Evolutionary conservation across 192 early-diverging fungal genomes (phyloP).

Genomic region (Martensiomyces pterosporus): DNA sequence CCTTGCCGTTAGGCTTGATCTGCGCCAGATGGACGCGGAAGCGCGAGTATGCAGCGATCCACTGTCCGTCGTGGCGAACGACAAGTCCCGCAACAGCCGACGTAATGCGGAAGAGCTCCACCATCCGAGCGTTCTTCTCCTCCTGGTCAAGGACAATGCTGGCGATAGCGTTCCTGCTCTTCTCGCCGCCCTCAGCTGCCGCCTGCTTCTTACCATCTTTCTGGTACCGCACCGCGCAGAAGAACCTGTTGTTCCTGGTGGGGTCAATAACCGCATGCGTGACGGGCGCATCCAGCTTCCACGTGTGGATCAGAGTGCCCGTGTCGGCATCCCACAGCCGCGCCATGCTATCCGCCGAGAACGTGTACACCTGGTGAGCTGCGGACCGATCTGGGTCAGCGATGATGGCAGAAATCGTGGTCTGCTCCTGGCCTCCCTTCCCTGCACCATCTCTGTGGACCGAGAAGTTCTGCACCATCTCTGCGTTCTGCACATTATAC

Average conservation of each 20-base stretch:
- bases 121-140: background rate
- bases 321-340: slow-evolving; percentile 38
- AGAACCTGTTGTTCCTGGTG: slow-evolving; percentile 13
- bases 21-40: slow-evolving; percentile 30
- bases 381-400: slow-evolving; percentile 6
- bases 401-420: slow-evolving; percentile 28
- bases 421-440: slow-evolving; percentile 5
- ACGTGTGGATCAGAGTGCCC: slow-evolving; percentile 17
- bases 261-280: slow-evolving; percentile 26
- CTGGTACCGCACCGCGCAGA: slow-evolving; percentile 17
- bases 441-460: slow-evolving; percentile 2
- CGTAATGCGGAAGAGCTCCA: slow-evolving; percentile 14
- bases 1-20: slow-evolving; percentile 6
- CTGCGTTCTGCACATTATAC: slow-evolving; percentile 44
- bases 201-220: background rate
- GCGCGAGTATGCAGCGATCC: slow-evolving; percentile 39
- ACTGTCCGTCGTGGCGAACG: slow-evolving; percentile 23
- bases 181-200: background rate
- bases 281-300: slow-evolving; percentile 17
- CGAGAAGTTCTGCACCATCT: slow-evolving; percentile 47
- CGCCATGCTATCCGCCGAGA: slow-evolving; percentile 26
- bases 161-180: slow-evolving; percentile 13
- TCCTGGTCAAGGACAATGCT: slow-evolving; percentile 12
- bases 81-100: slow-evolving; percentile 11
- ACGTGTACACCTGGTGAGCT: slow-evolving; percentile 28